Evolutionary conservation across 2,329 filamentous ascomycete species (phyloP), one percentile per base, ranked within the genome.

Genomic region (Exophiala aquamarina): DNA sequence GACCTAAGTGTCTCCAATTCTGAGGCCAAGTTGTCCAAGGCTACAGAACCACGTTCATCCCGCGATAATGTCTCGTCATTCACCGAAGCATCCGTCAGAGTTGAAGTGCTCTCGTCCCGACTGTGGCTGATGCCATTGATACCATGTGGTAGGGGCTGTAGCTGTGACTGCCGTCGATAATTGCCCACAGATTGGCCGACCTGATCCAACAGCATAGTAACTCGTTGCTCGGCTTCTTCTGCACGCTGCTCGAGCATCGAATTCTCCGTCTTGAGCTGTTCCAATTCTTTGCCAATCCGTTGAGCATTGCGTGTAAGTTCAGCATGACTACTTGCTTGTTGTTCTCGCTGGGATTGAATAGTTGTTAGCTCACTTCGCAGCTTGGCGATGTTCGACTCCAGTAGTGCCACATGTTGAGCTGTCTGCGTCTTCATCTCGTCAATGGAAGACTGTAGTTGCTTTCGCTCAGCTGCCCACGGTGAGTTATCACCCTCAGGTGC

Each of bases 171-270:
- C 32, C 93, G 87, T 45, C 93, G 87, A 68, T 97, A 97, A 65
- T 88, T 95, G 69, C 93, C 91, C 13, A 98, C 93, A 3, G 89
- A 95, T 32, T 84, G 83, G 67, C 95, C 92, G 29, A 98, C 91
- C 64, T 97, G 92, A 66, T 97, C 90, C 10, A 98, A 82, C 40
- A 98, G 82, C 61, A 95, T 80, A 23, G 88, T 89, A 17, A 98
- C 93, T 63, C 95, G 95, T 56, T 88, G 84, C 71, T 98, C 93
- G 1, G 93, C 93, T 65, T 96, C 92, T 41, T 82, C 77, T 4
- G 91, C 92, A 34, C 92, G 87, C 59, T 83, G 82, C 66, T 97
- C 91, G 3, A 98, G 81, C 28, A 85, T 72, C 0, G 73, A 69
- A 61, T 97, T 95, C 67, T 96, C 91, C 44, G 84, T 78, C 60